Evolutionary conservation across 495 filamentous ascomycete species (phyloP).

Genomic region (Massariosphaeria phaeospora): DNA sequence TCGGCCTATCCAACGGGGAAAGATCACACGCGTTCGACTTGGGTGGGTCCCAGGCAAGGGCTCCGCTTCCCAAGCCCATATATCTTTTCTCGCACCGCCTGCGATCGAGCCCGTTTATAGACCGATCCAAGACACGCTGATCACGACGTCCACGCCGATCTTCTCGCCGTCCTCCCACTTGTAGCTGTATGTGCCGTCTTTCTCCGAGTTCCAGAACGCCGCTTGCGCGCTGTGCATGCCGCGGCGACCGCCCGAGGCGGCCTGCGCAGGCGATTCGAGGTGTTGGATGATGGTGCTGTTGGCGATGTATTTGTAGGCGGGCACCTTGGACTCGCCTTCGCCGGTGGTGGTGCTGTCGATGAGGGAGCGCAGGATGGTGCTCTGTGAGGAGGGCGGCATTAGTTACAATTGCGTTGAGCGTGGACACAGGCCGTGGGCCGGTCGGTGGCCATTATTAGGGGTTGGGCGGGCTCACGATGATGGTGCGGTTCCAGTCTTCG

Average conservation of each 20-base stretch:
- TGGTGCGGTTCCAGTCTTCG: constrained; percentile 77
- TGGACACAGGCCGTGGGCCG: neutral
- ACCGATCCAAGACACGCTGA: constrained; percentile 86
- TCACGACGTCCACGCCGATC: constrained; percentile 85
- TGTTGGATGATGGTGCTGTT: constrained; percentile 99
- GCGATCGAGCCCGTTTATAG: constrained; percentile 10
- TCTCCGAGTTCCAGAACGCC: constrained; percentile 96
- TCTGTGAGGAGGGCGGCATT: constrained; percentile 53
- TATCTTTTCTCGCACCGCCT: neutral
- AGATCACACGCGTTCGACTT: neutral
- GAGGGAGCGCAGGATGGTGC: constrained; percentile 75
- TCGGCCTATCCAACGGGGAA: neutral
- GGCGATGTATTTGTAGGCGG: constrained; percentile 80
- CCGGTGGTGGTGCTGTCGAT: constrained; percentile 66
- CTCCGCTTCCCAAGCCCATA: neutral
- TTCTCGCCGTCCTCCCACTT: constrained; percentile 82
- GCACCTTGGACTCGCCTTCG: constrained; percentile 44
- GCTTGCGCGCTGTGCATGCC: constrained; percentile 96
- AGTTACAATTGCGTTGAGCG: neutral
- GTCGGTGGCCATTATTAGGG: neutral
- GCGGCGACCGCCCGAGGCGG: constrained; percentile 64
- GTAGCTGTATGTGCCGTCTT: constrained; percentile 95
- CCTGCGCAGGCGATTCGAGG: constrained; percentile 43
- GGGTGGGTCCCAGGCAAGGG: too few species aligned
- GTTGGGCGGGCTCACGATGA: constrained; percentile 61